A percentile compares a stretch with the other conserved stretches of the same genome.
These are phyloP conservation scores for Daldinia caldariorum DNA, from an alignment of 495 filamentous ascomycete species.

Conservation along the genomic window DNA sequence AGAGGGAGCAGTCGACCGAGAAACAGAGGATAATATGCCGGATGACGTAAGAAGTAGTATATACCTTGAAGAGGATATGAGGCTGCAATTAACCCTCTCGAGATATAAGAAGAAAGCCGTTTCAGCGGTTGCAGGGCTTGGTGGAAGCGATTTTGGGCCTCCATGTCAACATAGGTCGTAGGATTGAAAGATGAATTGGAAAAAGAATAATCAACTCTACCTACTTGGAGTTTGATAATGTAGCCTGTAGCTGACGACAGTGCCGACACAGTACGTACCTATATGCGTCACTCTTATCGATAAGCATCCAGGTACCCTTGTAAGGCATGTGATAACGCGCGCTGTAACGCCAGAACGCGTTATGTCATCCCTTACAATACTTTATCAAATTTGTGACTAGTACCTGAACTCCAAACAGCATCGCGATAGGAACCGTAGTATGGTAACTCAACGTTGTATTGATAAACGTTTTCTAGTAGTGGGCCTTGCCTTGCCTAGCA, in stretches of 20 bases:
- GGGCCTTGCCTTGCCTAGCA: no score
- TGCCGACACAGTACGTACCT: neutral
- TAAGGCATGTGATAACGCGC: neutral
- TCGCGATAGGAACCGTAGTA: neutral
- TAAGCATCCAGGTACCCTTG: neutral
- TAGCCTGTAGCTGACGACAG: neutral
- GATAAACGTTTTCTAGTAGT: no score
- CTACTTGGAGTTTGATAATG: conserved; percentile 2
- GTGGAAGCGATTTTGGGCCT: conserved; percentile 33
- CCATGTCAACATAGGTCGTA: conserved; percentile 36
- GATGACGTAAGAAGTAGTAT: conserved; percentile 76
- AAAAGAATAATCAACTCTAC: conserved; percentile 4
- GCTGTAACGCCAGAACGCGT: neutral
- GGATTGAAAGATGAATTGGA: conserved; percentile 2
- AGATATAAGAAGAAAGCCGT: conserved; percentile 44
- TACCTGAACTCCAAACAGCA: neutral
- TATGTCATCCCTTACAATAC: neutral
- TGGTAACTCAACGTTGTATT: no score
- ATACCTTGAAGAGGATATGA: conserved; percentile 68
- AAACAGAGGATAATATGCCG: conserved; percentile 73
- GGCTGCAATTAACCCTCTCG: conserved; percentile 47
- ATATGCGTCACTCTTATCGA: neutral
- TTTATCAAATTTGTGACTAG: neutral
- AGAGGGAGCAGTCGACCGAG: conserved; percentile 74
- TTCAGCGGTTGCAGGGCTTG: conserved; percentile 41